A percentile compares a stretch with the other conserved stretches of the same genome.
phyloP scores from a whole-genome alignment of 345 rosid species.

The Laguncularia racemosa region DNA sequence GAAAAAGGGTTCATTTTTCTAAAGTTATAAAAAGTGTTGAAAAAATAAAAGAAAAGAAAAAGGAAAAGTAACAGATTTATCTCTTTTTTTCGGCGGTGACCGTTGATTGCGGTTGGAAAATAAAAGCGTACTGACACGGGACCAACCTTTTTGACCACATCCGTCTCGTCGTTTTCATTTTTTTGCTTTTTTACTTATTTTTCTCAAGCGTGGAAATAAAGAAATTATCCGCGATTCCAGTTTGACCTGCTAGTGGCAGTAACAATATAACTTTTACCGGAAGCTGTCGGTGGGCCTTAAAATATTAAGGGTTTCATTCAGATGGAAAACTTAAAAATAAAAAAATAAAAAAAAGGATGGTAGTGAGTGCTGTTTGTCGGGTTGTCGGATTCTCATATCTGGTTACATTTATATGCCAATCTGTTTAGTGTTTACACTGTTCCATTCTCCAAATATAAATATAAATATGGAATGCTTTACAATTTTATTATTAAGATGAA shows the following conservation, averaged over 20 bases:
- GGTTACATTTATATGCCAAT: neutral
- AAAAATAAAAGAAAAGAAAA: neutral
- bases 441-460: no score
- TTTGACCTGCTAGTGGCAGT: neutral
- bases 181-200: neutral
- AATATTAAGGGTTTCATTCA: neutral
- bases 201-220: neutral
- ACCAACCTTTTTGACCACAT: constrained; percentile 47
- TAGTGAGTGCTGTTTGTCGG: constrained; percentile 17
- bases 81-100: constrained; percentile 49
- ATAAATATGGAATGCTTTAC: no score
- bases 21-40: neutral
- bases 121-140: constrained; percentile 55
- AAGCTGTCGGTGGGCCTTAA: constrained; percentile 35
- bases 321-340: no score
- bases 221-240: no score
- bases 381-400: constrained; percentile 31
- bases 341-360: constrained; percentile 11
- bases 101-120: constrained; percentile 96
- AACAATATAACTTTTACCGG: constrained; percentile 15
- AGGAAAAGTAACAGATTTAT: constrained; percentile 2
- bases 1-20: no score
- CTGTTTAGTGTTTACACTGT: no score
- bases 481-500: no score
- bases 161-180: constrained; percentile 20